Evolutionary conservation across 257 asterid genomes (phyloP).

Genomic region (Schizonepeta tenuifolia): DNA sequence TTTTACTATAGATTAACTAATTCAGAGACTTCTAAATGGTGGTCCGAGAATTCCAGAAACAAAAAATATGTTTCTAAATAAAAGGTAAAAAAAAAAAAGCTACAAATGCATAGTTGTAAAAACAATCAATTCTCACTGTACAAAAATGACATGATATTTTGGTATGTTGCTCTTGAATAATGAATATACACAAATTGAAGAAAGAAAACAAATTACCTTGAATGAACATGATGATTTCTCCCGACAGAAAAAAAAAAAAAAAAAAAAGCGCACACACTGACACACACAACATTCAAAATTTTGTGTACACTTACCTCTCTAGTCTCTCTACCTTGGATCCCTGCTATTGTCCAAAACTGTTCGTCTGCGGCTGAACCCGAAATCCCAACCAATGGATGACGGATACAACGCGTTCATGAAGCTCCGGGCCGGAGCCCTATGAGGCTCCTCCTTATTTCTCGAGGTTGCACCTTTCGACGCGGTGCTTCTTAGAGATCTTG

Average conservation of each 20-base stretch:
- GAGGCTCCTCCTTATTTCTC: conserved; percentile 61
- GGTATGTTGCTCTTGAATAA: conserved; percentile 29
- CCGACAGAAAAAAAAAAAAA: not conserved
- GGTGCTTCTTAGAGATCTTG: conserved; percentile 46
- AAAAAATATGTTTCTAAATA: not conserved
- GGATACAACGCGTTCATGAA: conserved; percentile 67
- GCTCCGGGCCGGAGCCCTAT: conserved; percentile 55
- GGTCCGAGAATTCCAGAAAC: no score
- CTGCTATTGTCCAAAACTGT: conserved; percentile 51
- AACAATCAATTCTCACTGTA: conserved; percentile 24
- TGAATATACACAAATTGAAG: conserved; percentile 34
- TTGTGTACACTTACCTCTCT: conserved; percentile 23
- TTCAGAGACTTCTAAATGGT: no score
- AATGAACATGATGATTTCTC: not conserved
- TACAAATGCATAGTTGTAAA: not conserved
- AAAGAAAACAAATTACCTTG: conserved; percentile 22
- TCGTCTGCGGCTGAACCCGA: conserved; percentile 57
- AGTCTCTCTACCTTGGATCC: conserved; percentile 34
- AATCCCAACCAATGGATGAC: conserved; percentile 61
- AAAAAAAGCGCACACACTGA: no score
- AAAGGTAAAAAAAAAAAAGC: no score
- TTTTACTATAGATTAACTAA: no score
- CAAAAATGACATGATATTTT: conserved; percentile 20
- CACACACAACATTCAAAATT: conserved; percentile 30
- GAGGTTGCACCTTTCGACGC: conserved; percentile 45